Evolutionary conservation across 2,329 filamentous ascomycete species (phyloP).

Genomic region (Alternaria sp.): DNA sequence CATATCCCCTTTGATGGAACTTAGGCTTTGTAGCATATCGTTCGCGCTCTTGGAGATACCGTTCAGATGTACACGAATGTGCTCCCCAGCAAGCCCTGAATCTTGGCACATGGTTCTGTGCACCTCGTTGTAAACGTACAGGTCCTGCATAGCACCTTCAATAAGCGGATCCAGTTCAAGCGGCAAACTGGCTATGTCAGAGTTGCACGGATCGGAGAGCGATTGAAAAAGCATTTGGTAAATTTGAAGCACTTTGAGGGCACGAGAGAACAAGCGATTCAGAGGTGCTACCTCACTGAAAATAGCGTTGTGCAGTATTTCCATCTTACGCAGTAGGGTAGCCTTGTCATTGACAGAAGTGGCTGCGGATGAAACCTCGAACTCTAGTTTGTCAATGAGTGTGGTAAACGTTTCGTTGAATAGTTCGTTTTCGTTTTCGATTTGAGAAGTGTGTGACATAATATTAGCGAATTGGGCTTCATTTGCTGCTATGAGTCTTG

Average conservation of each 20-base stretch:
- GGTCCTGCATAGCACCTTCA: conserved; percentile 11
- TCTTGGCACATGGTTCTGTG: conserved; percentile 5
- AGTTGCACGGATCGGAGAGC: conserved; percentile 6
- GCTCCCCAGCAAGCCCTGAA: conserved; percentile 15
- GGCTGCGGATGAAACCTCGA: conserved; percentile 9
- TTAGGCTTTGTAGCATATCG: conserved; percentile 15
- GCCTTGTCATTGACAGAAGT: conserved; percentile 11
- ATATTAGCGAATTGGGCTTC: conserved; percentile 4
- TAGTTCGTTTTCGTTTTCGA: conserved; percentile 21
- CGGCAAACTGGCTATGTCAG: conserved; percentile 5
- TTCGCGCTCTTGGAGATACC: conserved; percentile 17
- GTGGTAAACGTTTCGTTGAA: conserved; percentile 14
- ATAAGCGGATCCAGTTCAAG: conserved; percentile 12
- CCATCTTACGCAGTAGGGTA: conserved; percentile 7
- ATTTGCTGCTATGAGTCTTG: conserved; percentile 4
- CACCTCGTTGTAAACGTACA: conserved; percentile 17
- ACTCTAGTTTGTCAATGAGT: conserved; percentile 20
- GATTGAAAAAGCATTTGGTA: conserved; percentile 20
- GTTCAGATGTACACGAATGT: conserved; percentile 15
- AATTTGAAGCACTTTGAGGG: conserved; percentile 11
- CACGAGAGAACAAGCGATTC: conserved; percentile 14
- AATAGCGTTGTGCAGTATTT: conserved; percentile 18
- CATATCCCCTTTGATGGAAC: conserved; percentile 15
- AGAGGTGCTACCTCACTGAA: conserved; percentile 23
- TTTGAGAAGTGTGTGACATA: not conserved